phyloP scores from a whole-genome alignment of 164 flowering plant genomes.

The Brasenia schreberi region DNA sequence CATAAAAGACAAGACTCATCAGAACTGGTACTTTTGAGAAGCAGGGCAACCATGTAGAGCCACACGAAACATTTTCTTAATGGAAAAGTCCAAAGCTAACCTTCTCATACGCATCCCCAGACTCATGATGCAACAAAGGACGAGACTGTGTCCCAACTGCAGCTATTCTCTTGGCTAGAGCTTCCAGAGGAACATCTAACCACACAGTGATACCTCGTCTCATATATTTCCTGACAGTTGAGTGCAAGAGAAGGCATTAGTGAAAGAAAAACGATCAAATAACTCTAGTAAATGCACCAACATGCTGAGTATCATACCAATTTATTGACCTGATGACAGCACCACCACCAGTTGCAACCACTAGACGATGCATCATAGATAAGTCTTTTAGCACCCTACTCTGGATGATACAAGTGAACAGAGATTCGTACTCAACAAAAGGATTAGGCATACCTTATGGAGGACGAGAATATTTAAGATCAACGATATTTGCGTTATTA shows the following conservation, averaged over 20 bases:
- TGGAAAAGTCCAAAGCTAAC: slow-evolving; percentile 17
- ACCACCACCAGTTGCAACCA: slow-evolving; percentile 97
- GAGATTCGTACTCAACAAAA: not conserved
- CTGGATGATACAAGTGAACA: slow-evolving; percentile 13
- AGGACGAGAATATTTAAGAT: too few species aligned
- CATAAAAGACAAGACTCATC: not conserved
- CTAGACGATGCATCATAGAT: slow-evolving; percentile 52
- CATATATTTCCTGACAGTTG: slow-evolving; percentile 62
- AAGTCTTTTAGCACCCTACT: slow-evolving; percentile 49
- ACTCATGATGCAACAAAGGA: slow-evolving; percentile 68
- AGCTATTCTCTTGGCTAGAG: slow-evolving; percentile 77
- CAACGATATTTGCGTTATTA: too few species aligned
- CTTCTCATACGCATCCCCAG: slow-evolving; percentile 68
- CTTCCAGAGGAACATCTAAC: slow-evolving; percentile 88
- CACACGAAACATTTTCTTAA: not conserved
- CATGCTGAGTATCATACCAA: slow-evolving; percentile 31
- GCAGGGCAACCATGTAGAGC: not conserved
- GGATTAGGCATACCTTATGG: too few species aligned
- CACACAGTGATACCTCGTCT: slow-evolving; percentile 72
- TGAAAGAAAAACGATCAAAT: not conserved
- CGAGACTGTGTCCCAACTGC: slow-evolving; percentile 85
- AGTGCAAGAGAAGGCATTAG: not conserved
- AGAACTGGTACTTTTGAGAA: not conserved
- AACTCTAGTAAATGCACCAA: not conserved
- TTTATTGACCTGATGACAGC: slow-evolving; percentile 66